These are phyloP conservation scores for Corylus americana DNA, from an alignment of 306 rosid genomes.

Conservation along the genomic window DNA sequence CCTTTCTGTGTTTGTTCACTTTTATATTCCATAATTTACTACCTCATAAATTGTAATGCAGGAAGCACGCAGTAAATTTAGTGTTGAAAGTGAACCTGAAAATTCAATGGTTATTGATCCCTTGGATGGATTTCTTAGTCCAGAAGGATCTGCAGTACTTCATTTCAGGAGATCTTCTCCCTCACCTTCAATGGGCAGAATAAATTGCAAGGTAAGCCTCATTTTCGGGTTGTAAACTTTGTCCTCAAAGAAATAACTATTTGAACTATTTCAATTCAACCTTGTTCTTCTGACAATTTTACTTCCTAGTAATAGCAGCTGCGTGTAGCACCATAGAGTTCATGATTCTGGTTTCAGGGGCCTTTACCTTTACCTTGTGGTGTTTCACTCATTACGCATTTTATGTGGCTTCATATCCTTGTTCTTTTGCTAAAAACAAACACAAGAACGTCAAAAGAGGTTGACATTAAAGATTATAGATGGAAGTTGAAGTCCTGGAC, in stretches of 20 bases:
- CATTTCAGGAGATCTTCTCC: constrained; percentile 71
- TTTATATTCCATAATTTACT: constrained; percentile 21
- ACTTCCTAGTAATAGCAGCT: not conserved
- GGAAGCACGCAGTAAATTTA: constrained; percentile 95
- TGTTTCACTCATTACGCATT: not conserved
- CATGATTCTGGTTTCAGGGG: not conserved
- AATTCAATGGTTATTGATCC: constrained; percentile 65
- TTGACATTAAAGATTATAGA: not conserved
- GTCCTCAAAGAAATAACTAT: constrained; percentile 11
- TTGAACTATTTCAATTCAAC: constrained; percentile 5
- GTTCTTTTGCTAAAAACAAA: not conserved
- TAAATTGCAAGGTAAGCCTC: constrained; percentile 83
- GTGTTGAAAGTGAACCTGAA: constrained; percentile 78
- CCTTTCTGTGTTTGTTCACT: not conserved
- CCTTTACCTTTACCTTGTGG: not conserved
- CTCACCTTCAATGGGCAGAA: constrained; percentile 63
- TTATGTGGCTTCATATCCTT: not conserved
- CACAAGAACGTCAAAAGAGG: not conserved
- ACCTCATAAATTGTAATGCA: constrained; percentile 40
- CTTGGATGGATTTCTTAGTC: constrained; percentile 74
- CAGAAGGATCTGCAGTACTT: constrained; percentile 78
- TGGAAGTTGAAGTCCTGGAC: not conserved
- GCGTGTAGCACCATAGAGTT: not conserved
- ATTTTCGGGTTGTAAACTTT: constrained; percentile 21
- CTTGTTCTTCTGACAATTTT: not conserved